These are phyloP conservation scores for Henckelia pumila DNA, from an alignment of 257 asterid genomes.

Conservation along the genomic window DNA sequence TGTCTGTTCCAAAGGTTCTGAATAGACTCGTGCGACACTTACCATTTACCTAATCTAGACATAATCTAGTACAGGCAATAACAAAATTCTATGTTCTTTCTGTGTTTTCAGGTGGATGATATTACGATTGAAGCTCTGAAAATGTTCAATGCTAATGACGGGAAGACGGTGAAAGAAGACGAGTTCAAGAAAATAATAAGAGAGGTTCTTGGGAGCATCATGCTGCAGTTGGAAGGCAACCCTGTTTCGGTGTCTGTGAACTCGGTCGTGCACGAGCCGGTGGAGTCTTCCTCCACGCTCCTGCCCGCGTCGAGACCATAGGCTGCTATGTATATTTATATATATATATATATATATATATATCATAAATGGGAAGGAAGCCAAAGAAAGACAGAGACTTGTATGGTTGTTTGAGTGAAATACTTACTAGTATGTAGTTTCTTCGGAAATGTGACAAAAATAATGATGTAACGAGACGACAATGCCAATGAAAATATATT, in stretches of 20 bases:
- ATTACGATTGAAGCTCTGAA: constrained; percentile 54
- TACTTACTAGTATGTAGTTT: constrained; percentile 12
- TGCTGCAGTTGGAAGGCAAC: constrained; percentile 79
- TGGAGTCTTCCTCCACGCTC: constrained; percentile 64
- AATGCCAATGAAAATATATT: too few relatives aligned
- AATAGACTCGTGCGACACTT: too few relatives aligned
- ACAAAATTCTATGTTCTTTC: background rate
- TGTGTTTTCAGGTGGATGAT: constrained; percentile 59
- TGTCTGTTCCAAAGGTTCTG: background rate
- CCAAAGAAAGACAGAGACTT: background rate
- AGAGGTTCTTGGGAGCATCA: constrained; percentile 66
- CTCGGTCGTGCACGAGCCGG: constrained; percentile 80
- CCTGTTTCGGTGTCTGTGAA: constrained; percentile 75
- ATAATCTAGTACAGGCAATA: background rate
- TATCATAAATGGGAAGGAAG: too few relatives aligned
- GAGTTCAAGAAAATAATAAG: constrained; percentile 80
- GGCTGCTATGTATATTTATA: too few relatives aligned
- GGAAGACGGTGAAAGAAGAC: constrained; percentile 67
- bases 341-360: background rate
- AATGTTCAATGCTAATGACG: constrained; percentile 58
- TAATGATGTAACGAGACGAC: background rate
- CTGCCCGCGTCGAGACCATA: constrained; percentile 52
- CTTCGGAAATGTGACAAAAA: background rate
- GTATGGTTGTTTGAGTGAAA: background rate
- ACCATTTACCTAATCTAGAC: background rate